These are phyloP conservation scores for Cucumis sativus DNA, from an alignment of 306 rosid genomes.

Conservation along the genomic window Cucumber_9930_V3 NC_026659.2:6425501-6426000, in stretches of 20 bases:
- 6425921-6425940: not conserved
- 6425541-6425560: slow-evolving; percentile 62
- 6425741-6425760: slow-evolving; percentile 23
- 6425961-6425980: slow-evolving; percentile 72
- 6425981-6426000: slow-evolving; percentile 41
- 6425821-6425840: not conserved
- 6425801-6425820: not conserved
- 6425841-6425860: not conserved
- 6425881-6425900: not conserved
- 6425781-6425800: slow-evolving; percentile 8
- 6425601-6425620: not conserved
- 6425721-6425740: slow-evolving; percentile 35
- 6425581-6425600: slow-evolving; percentile 28
- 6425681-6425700: not conserved
- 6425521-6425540: slow-evolving; percentile 35
- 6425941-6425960: slow-evolving; percentile 79
- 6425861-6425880: not conserved
- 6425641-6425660: too few relatives aligned
- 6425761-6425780: slow-evolving; percentile 58
- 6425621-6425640: not conserved
- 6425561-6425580: slow-evolving; percentile 74
- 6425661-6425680: too few relatives aligned
- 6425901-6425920: not conserved
- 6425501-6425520: slow-evolving; percentile 40
- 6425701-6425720: slow-evolving; percentile 39